phyloP scores from a whole-genome alignment of 352 stramenopile species.

The Pythium rishiriense region DNA sequence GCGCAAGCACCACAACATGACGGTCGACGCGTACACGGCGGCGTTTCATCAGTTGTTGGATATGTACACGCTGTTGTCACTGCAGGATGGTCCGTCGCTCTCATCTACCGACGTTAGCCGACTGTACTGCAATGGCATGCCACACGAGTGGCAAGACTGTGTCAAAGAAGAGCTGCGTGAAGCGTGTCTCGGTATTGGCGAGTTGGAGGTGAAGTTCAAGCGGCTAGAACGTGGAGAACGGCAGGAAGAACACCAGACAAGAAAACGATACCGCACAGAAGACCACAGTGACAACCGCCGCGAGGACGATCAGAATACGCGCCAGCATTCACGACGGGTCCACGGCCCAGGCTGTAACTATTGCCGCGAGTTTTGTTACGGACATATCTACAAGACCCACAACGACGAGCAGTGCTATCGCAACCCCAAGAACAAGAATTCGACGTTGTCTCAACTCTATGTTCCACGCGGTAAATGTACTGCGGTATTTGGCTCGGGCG shows the following conservation, averaged over 20 bases:
- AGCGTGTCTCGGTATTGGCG: too few relatives aligned
- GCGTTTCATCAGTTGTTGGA: background rate
- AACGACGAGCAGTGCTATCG: slow-evolving; percentile 1
- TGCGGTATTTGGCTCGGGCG: background rate
- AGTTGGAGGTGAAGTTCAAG: background rate
- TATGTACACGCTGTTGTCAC: slow-evolving; percentile 2
- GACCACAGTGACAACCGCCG: background rate
- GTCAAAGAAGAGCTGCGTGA: background rate
- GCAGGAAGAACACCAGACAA: background rate
- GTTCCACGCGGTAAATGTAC: background rate
- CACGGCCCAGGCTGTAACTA: background rate
- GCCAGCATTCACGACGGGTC: background rate
- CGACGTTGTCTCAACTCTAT: background rate
- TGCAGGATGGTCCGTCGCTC: background rate
- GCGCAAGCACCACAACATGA: background rate
- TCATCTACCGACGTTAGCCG: background rate
- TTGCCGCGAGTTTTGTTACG: background rate
- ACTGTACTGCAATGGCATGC: background rate
- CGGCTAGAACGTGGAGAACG: background rate
- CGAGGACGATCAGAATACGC: background rate
- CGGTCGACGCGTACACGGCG: background rate
- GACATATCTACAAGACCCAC: background rate
- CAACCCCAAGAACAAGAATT: slow-evolving; percentile 1
- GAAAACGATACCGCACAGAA: background rate
- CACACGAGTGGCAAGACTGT: background rate